A percentile compares a stretch with the other conserved stretches of the same genome.
Conservation (phyloP, 2,329 filamentous ascomycete genomes). For the Hymenoscyphus albidus region DNA sequence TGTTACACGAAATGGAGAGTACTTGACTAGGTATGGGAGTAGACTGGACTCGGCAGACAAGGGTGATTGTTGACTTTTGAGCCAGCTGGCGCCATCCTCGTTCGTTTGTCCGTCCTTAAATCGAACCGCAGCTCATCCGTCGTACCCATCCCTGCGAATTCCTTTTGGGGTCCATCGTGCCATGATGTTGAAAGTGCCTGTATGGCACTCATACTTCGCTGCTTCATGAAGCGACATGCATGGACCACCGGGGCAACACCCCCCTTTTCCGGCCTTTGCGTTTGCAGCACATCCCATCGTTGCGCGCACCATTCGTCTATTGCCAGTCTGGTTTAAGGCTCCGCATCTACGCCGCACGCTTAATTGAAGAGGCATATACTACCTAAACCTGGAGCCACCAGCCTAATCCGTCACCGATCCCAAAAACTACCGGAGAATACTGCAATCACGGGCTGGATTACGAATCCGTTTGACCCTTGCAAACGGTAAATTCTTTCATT, state of each 20-base stretch:
- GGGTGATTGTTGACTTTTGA: background rate
- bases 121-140: background rate
- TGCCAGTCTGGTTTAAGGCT: slow-evolving; percentile 8
- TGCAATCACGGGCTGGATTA: background rate
- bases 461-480: background rate
- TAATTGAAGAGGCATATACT: slow-evolving; percentile 3
- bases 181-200: background rate
- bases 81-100: background rate
- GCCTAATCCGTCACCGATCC: background rate
- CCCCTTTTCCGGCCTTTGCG: background rate
- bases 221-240: slow-evolving; percentile 9
- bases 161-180: slow-evolving; percentile 5
- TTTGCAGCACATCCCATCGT: background rate
- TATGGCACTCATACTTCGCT: background rate
- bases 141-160: background rate
- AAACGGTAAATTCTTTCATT: background rate
- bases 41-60: background rate
- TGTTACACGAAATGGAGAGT: background rate
- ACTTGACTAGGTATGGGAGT: background rate
- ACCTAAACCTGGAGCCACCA: background rate
- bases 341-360: slow-evolving; percentile 8
- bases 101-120: background rate
- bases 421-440: background rate
- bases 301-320: slow-evolving; percentile 2
- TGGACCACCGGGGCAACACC: background rate